These are phyloP conservation scores for Myrica gale DNA, from an alignment of 306 rosid species.

Conservation along the genomic window DNA sequence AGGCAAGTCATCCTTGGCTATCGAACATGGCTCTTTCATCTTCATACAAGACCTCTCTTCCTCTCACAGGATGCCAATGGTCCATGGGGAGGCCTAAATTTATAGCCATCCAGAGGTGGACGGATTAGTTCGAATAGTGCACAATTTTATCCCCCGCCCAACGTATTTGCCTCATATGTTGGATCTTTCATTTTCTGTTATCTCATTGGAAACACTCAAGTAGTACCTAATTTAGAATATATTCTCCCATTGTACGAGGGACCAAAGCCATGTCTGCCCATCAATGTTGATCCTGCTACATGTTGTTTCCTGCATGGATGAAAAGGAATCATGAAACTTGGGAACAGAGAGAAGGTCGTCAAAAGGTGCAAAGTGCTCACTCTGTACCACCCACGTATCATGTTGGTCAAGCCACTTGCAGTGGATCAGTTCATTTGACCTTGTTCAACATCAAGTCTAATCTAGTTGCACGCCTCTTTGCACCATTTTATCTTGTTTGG, in stretches of 20 bases:
- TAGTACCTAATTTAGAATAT: slow-evolving; percentile 26
- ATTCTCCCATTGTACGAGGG: slow-evolving; percentile 31
- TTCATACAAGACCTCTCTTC: slow-evolving; percentile 62
- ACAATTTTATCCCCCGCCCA: neutral
- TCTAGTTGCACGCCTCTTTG: neutral
- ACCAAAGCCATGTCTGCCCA: slow-evolving; percentile 32
- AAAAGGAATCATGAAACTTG: neutral
- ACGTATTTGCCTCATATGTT: neutral
- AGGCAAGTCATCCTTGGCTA: slow-evolving; percentile 90
- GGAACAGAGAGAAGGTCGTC: neutral
- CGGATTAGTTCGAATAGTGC: too few relatives aligned
- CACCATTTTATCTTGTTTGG: neutral
- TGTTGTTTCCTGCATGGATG: neutral
- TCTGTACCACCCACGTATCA: neutral
- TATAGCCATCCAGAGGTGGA: slow-evolving; percentile 32
- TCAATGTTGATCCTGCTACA: neutral
- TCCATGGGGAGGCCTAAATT: slow-evolving; percentile 18
- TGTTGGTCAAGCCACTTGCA: slow-evolving; percentile 38
- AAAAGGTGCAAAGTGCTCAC: slow-evolving; percentile 4
- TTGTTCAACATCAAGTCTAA: neutral
- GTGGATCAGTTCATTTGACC: slow-evolving; percentile 43
- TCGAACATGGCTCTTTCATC: slow-evolving; percentile 53
- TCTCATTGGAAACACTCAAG: neutral
- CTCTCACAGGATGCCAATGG: slow-evolving; percentile 4
- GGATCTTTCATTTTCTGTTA: neutral